Percentiles rank a stretch among this genome's conserved stretches.
These are phyloP conservation scores for Psilocybe azurescens DNA, from an alignment of 768 basidiomycete species.

Conservation along the genomic window DNA sequence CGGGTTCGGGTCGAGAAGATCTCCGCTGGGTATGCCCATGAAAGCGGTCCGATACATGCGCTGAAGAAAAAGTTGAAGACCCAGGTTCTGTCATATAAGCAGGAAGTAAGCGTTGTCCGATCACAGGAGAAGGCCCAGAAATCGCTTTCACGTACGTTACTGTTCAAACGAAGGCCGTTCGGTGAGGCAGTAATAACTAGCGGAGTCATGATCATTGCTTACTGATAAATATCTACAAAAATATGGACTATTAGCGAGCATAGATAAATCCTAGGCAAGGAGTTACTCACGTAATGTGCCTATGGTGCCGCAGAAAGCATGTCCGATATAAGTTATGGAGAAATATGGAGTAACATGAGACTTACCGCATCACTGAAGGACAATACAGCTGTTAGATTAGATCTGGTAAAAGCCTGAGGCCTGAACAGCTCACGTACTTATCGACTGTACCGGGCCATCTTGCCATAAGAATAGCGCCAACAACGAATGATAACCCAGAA, in stretches of 20 bases:
- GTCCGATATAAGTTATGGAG: background rate
- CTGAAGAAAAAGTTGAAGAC: slow-evolving; percentile 55
- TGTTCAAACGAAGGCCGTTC: background rate
- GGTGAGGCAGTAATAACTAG: background rate
- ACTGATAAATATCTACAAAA: slow-evolving; percentile 47
- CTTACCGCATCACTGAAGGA: slow-evolving; percentile 40
- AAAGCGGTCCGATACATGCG: slow-evolving; percentile 48
- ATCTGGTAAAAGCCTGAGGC: background rate
- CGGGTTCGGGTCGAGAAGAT: slow-evolving; percentile 50
- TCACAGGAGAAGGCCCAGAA: background rate
- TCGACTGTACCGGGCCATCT: slow-evolving; percentile 48
- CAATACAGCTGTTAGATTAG: background rate
- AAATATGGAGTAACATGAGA: background rate
- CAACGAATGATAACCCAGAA: slow-evolving; percentile 47
- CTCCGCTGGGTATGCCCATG: slow-evolving; percentile 52
- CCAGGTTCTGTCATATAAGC: slow-evolving; percentile 38
- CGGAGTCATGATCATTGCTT: slow-evolving; percentile 13
- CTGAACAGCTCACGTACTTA: slow-evolving; percentile 33
- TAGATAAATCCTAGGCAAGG: background rate
- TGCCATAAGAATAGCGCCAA: slow-evolving; percentile 49
- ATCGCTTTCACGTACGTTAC: slow-evolving; percentile 5
- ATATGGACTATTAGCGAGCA: background rate
- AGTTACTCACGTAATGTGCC: slow-evolving; percentile 43
- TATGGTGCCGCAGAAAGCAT: slow-evolving; percentile 8
- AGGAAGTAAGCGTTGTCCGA: background rate